Conservation (phyloP, 495 filamentous ascomycete species). For the Aspergillus cristatus region DNA sequence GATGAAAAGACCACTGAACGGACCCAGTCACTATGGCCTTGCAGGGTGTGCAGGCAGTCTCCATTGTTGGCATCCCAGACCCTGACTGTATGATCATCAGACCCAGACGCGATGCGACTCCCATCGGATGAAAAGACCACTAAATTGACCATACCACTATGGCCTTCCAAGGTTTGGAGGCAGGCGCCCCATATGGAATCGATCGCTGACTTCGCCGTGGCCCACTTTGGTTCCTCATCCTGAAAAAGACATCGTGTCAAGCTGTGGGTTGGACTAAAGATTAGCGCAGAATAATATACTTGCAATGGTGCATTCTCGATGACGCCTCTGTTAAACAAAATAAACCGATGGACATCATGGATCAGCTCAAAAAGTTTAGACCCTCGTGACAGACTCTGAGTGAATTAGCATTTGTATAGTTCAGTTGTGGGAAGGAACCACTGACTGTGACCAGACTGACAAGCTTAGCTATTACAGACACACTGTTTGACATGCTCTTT, state of each 20-base stretch:
- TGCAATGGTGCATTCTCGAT: conserved; percentile 17
- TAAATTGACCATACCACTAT: neutral
- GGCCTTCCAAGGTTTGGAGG: conserved; percentile 3
- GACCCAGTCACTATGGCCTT: conserved; percentile 3
- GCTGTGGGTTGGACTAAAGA: conserved; percentile 15
- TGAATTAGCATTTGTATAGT: neutral
- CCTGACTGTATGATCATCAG: conserved; percentile 9
- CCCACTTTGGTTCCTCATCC: neutral
- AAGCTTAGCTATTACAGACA: neutral
- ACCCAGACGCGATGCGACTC: conserved; percentile 8
- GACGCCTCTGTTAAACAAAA: conserved; percentile 6
- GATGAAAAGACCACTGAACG: conserved; percentile 2
- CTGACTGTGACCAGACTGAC: neutral
- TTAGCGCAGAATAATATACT: conserved; percentile 16
- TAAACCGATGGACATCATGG: conserved; percentile 15
- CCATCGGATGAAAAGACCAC: conserved; percentile 13
- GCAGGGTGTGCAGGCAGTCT: conserved; percentile 2
- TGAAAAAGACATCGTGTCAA: conserved; percentile 4
- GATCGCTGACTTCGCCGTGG: neutral
- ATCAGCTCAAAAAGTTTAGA: no score
- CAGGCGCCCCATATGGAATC: neutral
- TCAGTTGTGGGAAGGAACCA: neutral
- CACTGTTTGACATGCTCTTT: conserved; percentile 2
- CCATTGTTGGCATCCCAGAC: conserved; percentile 14
- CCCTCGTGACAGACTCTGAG: neutral